Conservation (phyloP, 78 protist genomes). For the Polysphondylium violaceum region DNA sequence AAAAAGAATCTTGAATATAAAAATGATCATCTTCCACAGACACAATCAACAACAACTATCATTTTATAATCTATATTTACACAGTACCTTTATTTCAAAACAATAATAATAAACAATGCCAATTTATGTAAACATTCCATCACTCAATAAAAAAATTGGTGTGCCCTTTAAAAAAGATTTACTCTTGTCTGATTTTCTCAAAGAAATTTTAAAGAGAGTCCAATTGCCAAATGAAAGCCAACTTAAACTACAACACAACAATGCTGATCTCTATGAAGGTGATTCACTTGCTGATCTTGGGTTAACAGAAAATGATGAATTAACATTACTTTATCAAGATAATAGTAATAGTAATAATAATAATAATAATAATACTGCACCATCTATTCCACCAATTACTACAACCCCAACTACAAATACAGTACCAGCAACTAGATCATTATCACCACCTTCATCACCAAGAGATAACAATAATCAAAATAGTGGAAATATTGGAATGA, state of each 20-base stretch:
- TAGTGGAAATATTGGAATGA: background rate
- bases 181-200: slow-evolving; percentile 9
- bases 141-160: slow-evolving; percentile 26
- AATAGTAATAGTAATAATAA: background rate
- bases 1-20: no score
- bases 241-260: slow-evolving; percentile 1
- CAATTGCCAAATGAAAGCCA: background rate
- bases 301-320: background rate
- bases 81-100: no score
- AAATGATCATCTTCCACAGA: no score
- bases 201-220: slow-evolving; percentile 51
- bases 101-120: slow-evolving; percentile 36
- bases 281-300: slow-evolving; percentile 36
- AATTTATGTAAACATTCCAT: background rate
- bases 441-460: background rate
- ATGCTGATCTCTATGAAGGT: slow-evolving; percentile 20
- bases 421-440: background rate
- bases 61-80: no score
- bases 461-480: slow-evolving; percentile 17
- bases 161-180: slow-evolving; percentile 19
- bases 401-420: slow-evolving; percentile 5
- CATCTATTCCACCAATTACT: background rate
- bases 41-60: no score
- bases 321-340: no score
- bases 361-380: background rate